A percentile compares a stretch with the other conserved stretches of the same genome.
Conservation (phyloP, 2,329 filamentous ascomycete genomes). For the Cladosporium velox region DNA sequence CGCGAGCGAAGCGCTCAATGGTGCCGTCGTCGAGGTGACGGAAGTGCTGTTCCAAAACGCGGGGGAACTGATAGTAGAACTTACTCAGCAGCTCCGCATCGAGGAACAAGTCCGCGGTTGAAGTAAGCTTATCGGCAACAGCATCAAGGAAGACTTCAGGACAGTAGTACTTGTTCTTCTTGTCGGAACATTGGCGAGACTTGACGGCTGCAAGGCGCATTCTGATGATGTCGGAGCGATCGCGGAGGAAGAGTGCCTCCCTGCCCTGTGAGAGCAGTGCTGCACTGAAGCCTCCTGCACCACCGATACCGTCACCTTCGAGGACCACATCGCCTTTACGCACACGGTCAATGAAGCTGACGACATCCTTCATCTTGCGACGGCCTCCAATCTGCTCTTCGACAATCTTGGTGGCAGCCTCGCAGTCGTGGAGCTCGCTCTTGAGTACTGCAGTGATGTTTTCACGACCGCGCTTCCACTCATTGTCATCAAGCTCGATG, state of each 20-base stretch:
- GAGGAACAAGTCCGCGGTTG: constrained; percentile 92
- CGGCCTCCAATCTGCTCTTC: constrained; percentile 78
- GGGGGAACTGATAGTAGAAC: constrained; percentile 94
- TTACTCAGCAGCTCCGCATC: constrained; percentile 96
- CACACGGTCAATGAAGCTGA: constrained; percentile 86
- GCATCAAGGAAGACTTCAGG: constrained; percentile 98
- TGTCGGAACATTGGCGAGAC: constrained; percentile 80
- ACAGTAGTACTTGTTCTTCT: constrained; percentile 93
- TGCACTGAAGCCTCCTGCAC: constrained; percentile 90
- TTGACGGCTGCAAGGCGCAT: constrained; percentile 87
- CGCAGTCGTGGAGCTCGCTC: constrained; percentile 81
- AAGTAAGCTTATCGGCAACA: constrained; percentile 89
- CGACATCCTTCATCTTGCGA: constrained; percentile 84
- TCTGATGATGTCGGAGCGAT: constrained; percentile 84
- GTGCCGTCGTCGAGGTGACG: constrained; percentile 70
- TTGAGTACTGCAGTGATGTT: constrained; percentile 81
- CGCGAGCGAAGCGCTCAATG: constrained; percentile 85
- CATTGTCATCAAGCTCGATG: constrained; percentile 87
- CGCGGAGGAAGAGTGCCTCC: constrained; percentile 90
- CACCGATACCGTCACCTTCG: constrained; percentile 76
- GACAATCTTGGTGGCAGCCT: constrained; percentile 72
- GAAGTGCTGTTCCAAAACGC: constrained; percentile 84
- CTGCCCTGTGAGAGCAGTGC: constrained; percentile 77
- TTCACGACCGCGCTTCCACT: constrained; percentile 84
- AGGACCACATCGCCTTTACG: constrained; percentile 81